Evolutionary conservation across 2,329 filamentous ascomycete genomes (phyloP), one percentile per base, ranked within the genome.

Genomic region (Stemphylium vesicarium): DNA sequence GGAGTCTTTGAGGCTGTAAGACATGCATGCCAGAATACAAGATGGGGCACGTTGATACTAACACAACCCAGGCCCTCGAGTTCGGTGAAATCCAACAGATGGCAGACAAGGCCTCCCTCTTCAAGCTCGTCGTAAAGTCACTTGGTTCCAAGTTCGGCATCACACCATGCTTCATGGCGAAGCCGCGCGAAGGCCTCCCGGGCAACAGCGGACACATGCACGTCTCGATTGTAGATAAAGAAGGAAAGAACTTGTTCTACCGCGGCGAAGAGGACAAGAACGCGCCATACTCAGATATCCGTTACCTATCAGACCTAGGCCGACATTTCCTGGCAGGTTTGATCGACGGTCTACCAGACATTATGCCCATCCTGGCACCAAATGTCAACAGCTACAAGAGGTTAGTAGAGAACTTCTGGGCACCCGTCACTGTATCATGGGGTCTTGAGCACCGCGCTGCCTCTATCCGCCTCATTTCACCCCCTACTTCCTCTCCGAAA

Each of bases 341-440:
- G 1, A 83, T 99, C 0, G 88, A 91, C 20, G 95, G 94, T 12
- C 83, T 99, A 4, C 92, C 95, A 2, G 92, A 97, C 70, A 86
- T 98, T 64, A 99, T 99, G 95, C 95, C 95, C 0, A 82, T 98
- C 54, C 82, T 99, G 11, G 95, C 94, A 0, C 95, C 95, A 0
- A 99, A 92, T 1, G 85, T 99, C 71, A 99, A 99, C 82, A 96
- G 91, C 58, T 99, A 99, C 82, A 99, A 99, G 79, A 88, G 95
- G 3, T 84, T 99, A 0, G 95, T 99, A 2, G 95, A 99, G 80
- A 98, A 98, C 79, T 98, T 97, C 78, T 99, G 95, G 95, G 95
- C 95, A 0, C 95, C 95, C 0, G 95, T 99, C 5, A 97, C 94
- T 0, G 95, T 98, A 0, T 96, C 92, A 0, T 99, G 95, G 95